phyloP scores from a whole-genome alignment of 345 rosid genomes.

The Lepidium aucheri region DNA sequence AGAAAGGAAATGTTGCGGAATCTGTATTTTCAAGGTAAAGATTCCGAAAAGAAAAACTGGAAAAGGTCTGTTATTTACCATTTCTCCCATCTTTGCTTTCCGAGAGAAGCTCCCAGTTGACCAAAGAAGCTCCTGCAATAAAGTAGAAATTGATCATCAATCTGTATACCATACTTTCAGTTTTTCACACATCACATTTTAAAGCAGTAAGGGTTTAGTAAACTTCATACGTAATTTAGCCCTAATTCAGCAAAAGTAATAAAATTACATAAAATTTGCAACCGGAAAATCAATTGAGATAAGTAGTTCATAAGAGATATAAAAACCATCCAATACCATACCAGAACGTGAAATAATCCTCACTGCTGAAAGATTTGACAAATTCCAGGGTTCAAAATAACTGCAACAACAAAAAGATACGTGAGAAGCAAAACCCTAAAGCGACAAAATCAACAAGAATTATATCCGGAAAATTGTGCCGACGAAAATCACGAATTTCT shows the following conservation, averaged over 20 bases:
- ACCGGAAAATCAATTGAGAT: neutral
- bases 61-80: conserved; percentile 25
- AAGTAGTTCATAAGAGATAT: neutral
- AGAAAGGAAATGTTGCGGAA: neutral
- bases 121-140: conserved; percentile 3
- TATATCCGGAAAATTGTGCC: neutral
- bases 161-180: neutral
- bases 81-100: conserved; percentile 36
- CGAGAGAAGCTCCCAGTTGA: neutral
- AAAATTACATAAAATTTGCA: neutral
- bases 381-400: neutral
- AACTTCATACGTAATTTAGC: neutral
- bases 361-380: neutral
- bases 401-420: neutral
- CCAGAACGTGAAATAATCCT: neutral
- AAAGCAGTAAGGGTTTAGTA: neutral
- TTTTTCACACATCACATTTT: neutral
- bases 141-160: conserved; percentile 5
- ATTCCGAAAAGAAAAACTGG: neutral
- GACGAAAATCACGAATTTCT: neutral
- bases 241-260: neutral
- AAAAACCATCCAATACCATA: neutral
- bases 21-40: neutral
- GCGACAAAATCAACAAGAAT: neutral
- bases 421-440: neutral